Percentiles rank a stretch among this genome's conserved stretches.
phyloP scores from a whole-genome alignment of 2,329 filamentous ascomycete genomes.

The Nemania abortiva region DNA sequence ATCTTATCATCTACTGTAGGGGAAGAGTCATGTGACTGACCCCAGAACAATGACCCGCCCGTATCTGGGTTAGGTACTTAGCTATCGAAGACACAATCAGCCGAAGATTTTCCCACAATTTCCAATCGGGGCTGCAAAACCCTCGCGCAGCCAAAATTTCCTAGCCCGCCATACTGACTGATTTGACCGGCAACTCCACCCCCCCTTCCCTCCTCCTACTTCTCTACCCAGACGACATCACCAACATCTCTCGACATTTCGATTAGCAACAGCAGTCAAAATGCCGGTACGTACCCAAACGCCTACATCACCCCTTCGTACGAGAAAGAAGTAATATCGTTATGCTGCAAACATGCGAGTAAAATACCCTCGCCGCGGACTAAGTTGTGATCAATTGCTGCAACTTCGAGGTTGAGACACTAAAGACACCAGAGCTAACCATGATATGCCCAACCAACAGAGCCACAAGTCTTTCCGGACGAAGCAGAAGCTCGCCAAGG shows the following conservation, averaged over 20 bases:
- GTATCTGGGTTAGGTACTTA: no score
- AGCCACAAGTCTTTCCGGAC: conserved; percentile 99
- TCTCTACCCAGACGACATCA: conserved; percentile 44
- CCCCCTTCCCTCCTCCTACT: conserved; percentile 33
- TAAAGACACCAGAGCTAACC: conserved; percentile 34
- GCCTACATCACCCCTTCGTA: background rate
- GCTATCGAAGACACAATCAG: conserved; percentile 26
- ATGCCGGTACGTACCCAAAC: conserved; percentile 55
- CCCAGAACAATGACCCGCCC: background rate
- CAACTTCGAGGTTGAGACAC: background rate
- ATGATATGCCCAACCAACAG: conserved; percentile 62
- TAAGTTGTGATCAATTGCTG: background rate
- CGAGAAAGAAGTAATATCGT: background rate
- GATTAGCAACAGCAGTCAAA: conserved; percentile 55
- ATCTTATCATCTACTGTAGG: no score
- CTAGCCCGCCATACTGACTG: conserved; percentile 41
- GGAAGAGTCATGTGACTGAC: conserved; percentile 13
- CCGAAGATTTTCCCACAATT: conserved; percentile 48
- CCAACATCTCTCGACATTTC: conserved; percentile 53
- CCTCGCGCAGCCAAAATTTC: conserved; percentile 50
- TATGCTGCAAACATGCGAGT: background rate
- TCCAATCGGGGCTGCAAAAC: conserved; percentile 50
- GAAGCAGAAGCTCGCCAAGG: conserved; percentile 99
- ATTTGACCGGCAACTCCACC: conserved; percentile 45
- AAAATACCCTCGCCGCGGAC: background rate